These are phyloP conservation scores for Suillus discolor DNA, from an alignment of 768 basidiomycete genomes.

Conservation along the genomic window DNA sequence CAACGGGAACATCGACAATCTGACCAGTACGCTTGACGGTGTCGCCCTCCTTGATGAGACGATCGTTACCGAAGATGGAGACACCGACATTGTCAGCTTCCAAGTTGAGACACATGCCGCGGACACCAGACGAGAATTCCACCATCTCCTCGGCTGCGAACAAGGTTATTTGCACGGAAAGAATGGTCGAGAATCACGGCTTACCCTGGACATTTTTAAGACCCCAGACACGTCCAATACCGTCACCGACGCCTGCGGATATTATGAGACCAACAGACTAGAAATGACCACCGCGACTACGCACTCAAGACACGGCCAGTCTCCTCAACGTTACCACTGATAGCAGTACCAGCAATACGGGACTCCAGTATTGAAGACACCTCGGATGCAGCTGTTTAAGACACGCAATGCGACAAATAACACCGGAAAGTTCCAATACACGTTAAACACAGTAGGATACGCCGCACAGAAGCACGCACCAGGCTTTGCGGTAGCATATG, in stretches of 20 bases:
- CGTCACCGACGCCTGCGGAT: constrained; percentile 91
- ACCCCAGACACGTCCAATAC: constrained; percentile 99
- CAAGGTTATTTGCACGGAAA: not conserved
- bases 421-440: constrained; percentile 13
- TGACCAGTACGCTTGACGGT: constrained; percentile 99
- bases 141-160: constrained; percentile 98
- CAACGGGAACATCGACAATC: constrained; percentile 99
- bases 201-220: constrained; percentile 96
- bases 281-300: constrained; percentile 33
- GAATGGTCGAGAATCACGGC: constrained; percentile 17
- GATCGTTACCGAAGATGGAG: constrained; percentile 98
- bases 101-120: constrained; percentile 99
- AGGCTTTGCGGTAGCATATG: constrained; percentile 98
- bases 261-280: constrained; percentile 13
- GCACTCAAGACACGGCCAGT: constrained; percentile 97
- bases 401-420: constrained; percentile 33
- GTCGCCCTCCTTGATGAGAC: constrained; percentile 99
- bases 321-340: constrained; percentile 96
- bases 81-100: constrained; percentile 99
- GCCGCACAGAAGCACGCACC: constrained; percentile 53
- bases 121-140: constrained; percentile 99
- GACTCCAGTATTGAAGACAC: constrained; percentile 99
- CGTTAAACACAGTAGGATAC: constrained; percentile 18
- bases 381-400: constrained; percentile 87
- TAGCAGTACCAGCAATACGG: constrained; percentile 90